Evolutionary conservation across 1,139 yeast species (phyloP), one percentile per base, ranked within the genome.

Genomic region (Candida glucosophila): DNA sequence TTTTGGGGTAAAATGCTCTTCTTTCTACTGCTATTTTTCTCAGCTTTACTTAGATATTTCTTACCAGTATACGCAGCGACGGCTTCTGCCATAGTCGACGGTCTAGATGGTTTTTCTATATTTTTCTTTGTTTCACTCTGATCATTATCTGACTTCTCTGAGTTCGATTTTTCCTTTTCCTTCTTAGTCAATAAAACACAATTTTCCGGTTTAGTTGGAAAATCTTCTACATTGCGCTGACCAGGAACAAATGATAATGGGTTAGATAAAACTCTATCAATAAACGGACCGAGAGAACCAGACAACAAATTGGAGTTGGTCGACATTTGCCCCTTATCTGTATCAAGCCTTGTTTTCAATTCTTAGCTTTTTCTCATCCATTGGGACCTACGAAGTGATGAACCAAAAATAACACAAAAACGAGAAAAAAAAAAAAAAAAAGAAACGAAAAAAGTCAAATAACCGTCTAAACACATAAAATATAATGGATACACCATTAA

Each of bases 231-330:
- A 24, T 59, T 55, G 39, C 44, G 46, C 32, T 55, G 62, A 14
- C 77, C 80, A 9, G 71, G 61, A 26, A 65, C 69, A 49, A 78
- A 79, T 18, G 68, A 67, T 29, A 77, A 51, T 10, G 81, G 83
- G 36, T 67, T 68, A 30, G 68, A 52, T 23, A 75, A 61, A 34
- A 74, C 68, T 43, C 80, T 59, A 41, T 73, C 79, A 30, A 74
- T 67, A 29, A 73, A 52, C 5, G 68, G 69, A 34, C 12, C 12
- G 7, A 11, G 7, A n/a, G 12, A 10, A 10, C 21, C 12, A 19
- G 21, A 7, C 8, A 7, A 10, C 8, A 56, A 55, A 32, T 40
- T 21, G 30, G 40, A 27, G 29, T 31, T 29, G 10, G 40, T 25
- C 14, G 7, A 15, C 24, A 22, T 12, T 12, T 19, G 12, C 12